Conservation (phyloP, 2,329 filamentous ascomycete species). For the Exophiala dermatitidis region DNA sequence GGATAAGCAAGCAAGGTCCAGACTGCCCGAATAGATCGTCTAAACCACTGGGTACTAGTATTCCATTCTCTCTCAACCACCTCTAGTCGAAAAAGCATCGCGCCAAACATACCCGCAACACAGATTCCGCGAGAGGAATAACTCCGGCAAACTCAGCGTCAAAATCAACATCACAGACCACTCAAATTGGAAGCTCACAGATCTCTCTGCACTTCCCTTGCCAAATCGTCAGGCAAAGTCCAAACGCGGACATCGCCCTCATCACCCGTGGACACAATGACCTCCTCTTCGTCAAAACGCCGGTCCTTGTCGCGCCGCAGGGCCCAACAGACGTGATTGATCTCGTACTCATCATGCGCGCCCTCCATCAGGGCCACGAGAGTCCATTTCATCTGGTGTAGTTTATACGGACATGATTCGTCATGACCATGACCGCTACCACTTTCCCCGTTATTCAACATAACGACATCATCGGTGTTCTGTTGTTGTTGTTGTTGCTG, state of each 20-base stretch:
- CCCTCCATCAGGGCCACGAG: conserved; percentile 61
- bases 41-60: no score
- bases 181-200: not conserved
- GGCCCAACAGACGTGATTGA: conserved; percentile 90
- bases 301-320: conserved; percentile 62
- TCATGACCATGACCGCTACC: conserved; percentile 18
- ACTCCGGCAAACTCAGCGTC: no score
- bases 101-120: no score
- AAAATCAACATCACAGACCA: no score
- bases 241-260: conserved; percentile 83
- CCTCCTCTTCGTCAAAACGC: conserved; percentile 61
- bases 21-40: no score
- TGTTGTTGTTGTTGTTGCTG: not conserved
- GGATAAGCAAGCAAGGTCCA: no score
- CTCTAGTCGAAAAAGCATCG: no score
- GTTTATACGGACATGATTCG: conserved; percentile 12
- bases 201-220: not conserved
- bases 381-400: conserved; percentile 55
- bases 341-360: conserved; percentile 84
- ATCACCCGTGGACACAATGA: conserved; percentile 85
- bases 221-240: conserved; percentile 39
- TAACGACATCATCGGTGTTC: conserved; percentile 23
- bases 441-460: conserved; percentile 24
- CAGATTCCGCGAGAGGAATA: no score
- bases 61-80: no score